Base-by-base conservation (phyloP, 176 grass and related monocot genomes). In the Themeda triandra region DNA sequence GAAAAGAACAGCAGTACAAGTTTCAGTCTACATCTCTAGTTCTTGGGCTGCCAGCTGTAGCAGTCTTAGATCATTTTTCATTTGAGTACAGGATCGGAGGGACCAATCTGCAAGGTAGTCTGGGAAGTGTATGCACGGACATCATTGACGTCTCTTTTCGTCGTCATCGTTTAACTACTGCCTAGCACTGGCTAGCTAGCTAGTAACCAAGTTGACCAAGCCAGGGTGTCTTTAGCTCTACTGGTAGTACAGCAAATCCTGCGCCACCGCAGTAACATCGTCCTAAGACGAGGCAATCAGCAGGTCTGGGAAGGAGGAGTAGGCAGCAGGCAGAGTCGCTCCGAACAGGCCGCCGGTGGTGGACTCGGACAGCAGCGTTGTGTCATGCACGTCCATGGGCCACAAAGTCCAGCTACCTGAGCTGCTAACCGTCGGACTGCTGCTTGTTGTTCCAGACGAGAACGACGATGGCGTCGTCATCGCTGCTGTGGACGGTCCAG, bases 301-400 rank as follows among this genome's bases (percentile, higher is more conserved):
- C 48, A 80, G 30, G 39, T 90, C 80, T 69, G 75, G 80, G 75
- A 90, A 87, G 13, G 80, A 69, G 75, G 49, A 72, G n/a, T n/a
- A n/a, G n/a, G n/a, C n/a, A 10, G 24, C 77, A 9, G 25, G 28
- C 36, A 64, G 59, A 33, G 48, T 8, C 33, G 10, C 77, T 24
- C 44, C 74, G 75, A 83, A 83, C 63, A 37, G 36, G 59, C 6
- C 24, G 46, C 63, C 14, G 21, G 4, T 32, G 79, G 59, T 78
- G 75, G 84, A 60, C 62, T 83, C 84, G 4, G 75, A 49, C 67
- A 58, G 56, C 29, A 51, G 48, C n/a, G n/a, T n/a, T n/a, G 80
- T 32, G 74, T 59, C 88, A 5, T 74, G 67, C 80, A 79, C 80
- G 60, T 83, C 68, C 84, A 60, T 41, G n/a, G 68, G 37, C 68